Evolutionary conservation across 129 eudicot genomes (phyloP).

Genomic region (Arctium lappa): DNA sequence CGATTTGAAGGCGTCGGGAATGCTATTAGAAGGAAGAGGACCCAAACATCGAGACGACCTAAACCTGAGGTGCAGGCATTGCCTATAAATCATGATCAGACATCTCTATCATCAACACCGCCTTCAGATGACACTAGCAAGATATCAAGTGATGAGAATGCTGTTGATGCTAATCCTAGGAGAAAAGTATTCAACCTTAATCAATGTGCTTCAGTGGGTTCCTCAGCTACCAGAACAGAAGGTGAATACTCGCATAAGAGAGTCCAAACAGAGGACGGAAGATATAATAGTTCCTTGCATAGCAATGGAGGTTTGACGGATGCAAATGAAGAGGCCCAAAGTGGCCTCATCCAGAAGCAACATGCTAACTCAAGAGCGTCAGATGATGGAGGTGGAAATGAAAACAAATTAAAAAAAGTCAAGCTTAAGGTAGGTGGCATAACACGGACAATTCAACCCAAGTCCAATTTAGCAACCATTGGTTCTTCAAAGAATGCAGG

Average conservation of each 20-base stretch:
- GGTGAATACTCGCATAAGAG: slow-evolving; percentile 37
- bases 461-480: slow-evolving; percentile 40
- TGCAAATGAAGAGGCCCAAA: slow-evolving; percentile 27
- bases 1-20: slow-evolving; percentile 45
- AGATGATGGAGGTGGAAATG: slow-evolving; percentile 49
- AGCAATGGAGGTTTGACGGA: slow-evolving; percentile 45
- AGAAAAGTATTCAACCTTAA: slow-evolving; percentile 81
- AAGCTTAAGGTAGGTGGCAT: slow-evolving; percentile 90
- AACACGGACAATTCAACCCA: slow-evolving; percentile 76
- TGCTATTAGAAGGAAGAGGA: slow-evolving; percentile 61
- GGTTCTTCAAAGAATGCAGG: slow-evolving; percentile 38
- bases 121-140: slow-evolving; percentile 66
- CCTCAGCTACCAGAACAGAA: slow-evolving; percentile 38
- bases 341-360: slow-evolving; percentile 25
- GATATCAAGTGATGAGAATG: slow-evolving; percentile 72
- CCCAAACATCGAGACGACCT: slow-evolving; percentile 75
- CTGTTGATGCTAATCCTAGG: slow-evolving; percentile 49
- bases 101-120: slow-evolving; percentile 48
- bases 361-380: slow-evolving; percentile 11
- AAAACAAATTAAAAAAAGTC: slow-evolving; percentile 62
- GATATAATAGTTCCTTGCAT: slow-evolving; percentile 21
- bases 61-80: slow-evolving; percentile 55
- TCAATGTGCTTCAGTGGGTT: slow-evolving; percentile 54
- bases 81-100: slow-evolving; percentile 38
- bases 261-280: slow-evolving; percentile 41